Evolutionary conservation across 768 basidiomycete species (phyloP).

Genomic region (Obba rivulosa): DNA sequence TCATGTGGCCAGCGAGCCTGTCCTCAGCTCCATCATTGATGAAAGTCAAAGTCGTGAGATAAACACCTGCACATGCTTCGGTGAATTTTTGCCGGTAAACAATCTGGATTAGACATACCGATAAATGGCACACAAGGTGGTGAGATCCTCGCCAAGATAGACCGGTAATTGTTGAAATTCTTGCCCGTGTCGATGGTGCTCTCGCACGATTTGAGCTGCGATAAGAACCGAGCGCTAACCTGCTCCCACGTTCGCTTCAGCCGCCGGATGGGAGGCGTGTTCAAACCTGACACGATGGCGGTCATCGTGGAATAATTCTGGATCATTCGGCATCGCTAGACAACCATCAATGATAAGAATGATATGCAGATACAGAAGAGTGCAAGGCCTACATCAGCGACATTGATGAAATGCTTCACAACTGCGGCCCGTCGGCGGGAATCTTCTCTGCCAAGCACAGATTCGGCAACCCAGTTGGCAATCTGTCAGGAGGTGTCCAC

Average conservation of each 20-base stretch:
- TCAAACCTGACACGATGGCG: conserved; percentile 90
- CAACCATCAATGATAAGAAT: background rate
- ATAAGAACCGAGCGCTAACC: conserved; percentile 69
- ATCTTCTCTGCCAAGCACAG: conserved; percentile 77
- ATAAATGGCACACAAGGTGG: conserved; percentile 97
- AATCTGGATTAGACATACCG: conserved; percentile 43
- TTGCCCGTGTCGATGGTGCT: conserved; percentile 89
- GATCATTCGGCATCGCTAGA: conserved; percentile 77
- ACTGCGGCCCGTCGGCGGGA: conserved; percentile 73
- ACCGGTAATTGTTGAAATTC: conserved; percentile 91
- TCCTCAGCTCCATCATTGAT: conserved; percentile 96
- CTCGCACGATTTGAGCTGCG: conserved; percentile 75
- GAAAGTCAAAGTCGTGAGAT: conserved; percentile 94
- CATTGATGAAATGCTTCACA: conserved; percentile 85
- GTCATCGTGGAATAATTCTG: conserved; percentile 98
- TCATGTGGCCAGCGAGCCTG: conserved; percentile 66
- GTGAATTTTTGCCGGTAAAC: background rate
- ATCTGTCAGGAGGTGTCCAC: conserved; percentile 52
- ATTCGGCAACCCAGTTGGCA: conserved; percentile 88
- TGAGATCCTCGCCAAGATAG: conserved; percentile 72
- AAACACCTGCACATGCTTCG: conserved; percentile 64
- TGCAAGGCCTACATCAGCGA: conserved; percentile 73
- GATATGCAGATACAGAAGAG: background rate
- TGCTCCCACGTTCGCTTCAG: conserved; percentile 93
- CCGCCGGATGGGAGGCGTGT: conserved; percentile 88